A percentile compares a stretch with the other conserved stretches of the same genome.
Evolutionary conservation across 257 asterid species (phyloP).

Genomic region (Solanum pinnatisectum): DNA sequence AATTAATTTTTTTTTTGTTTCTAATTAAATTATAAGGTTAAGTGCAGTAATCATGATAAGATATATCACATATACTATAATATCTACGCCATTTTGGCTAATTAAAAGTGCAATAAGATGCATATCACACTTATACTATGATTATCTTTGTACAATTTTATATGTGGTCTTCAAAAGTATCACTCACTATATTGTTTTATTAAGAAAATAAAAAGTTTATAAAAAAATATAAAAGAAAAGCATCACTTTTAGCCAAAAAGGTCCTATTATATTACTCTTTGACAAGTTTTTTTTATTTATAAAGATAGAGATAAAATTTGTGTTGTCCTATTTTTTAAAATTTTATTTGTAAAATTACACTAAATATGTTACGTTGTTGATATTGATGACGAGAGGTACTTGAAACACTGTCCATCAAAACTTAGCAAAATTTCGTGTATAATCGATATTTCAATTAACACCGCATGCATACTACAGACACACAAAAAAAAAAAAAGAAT

Average conservation of each 20-base stretch:
- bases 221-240: neutral
- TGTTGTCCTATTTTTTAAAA: too few species aligned
- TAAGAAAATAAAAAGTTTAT: neutral
- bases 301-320: neutral
- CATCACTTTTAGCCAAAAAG: neutral
- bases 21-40: neutral
- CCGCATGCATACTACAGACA: neutral
- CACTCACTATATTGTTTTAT: neutral
- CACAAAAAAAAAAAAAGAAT: neutral
- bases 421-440: fast-evolving
- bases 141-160: neutral
- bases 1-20: neutral
- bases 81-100: neutral
- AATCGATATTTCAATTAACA: neutral
- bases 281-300: neutral
- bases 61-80: neutral
- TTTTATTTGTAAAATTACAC: too few species aligned
- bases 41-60: neutral
- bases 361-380: too few species aligned
- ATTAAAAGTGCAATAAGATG: neutral
- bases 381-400: fast-evolving
- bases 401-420: neutral
- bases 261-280: neutral
- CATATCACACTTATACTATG: neutral
- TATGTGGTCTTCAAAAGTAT: neutral